Evolutionary conservation across 345 rosid species (phyloP).

Genomic region (Syzygium aqueum): DNA sequence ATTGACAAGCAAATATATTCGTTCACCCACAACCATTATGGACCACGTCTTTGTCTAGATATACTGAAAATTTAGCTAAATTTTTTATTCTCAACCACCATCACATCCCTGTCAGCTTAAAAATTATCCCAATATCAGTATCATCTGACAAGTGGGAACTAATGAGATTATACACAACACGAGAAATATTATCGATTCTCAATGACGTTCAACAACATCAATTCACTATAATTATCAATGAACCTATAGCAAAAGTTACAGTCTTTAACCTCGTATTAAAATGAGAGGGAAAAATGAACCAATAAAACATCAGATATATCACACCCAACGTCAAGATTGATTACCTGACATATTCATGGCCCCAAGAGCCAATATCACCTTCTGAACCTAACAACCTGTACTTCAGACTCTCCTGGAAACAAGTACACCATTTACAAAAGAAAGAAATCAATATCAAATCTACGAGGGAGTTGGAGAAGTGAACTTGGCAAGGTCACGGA

Average conservation of each 20-base stretch:
- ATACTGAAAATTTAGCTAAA: neutral
- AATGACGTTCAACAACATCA: neutral
- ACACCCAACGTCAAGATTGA: neutral
- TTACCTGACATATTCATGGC: slow-evolving; percentile 92
- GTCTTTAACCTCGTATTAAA: neutral
- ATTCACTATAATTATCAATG: neutral
- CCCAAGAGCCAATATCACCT: slow-evolving; percentile 97
- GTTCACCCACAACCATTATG: neutral
- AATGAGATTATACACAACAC: neutral
- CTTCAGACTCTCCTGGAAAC: slow-evolving; percentile 77
- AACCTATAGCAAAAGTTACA: neutral
- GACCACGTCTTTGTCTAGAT: neutral
- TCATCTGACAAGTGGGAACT: neutral
- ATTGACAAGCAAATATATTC: neutral
- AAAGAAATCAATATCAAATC: no score
- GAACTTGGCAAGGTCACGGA: neutral
- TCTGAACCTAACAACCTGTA: slow-evolving; percentile 81
- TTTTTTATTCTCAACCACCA: neutral
- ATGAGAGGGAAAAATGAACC: neutral
- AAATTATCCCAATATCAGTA: no score
- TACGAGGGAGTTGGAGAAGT: no score
- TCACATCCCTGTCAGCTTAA: neutral
- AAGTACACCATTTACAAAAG: neutral
- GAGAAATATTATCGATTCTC: neutral
- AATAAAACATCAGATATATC: neutral